Base-by-base conservation (phyloP, 1,284 basidiomycete species). In the Thelephora terrestris region DNA sequence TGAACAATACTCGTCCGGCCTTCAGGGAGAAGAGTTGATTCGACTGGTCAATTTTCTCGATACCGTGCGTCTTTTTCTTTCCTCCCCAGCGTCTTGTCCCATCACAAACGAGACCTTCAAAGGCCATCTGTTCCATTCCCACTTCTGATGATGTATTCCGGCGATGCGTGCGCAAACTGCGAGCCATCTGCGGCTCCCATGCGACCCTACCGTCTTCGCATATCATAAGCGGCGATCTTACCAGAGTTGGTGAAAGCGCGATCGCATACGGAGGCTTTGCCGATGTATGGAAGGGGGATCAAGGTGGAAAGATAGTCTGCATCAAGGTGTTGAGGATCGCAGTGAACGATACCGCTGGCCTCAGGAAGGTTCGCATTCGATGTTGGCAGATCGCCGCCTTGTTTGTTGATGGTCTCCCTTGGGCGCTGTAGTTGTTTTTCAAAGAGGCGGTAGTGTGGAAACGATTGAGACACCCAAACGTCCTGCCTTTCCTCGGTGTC, bases 381-480 rank as follows among this genome's bases (percentile, higher is more conserved):
- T n/a, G 39, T 32, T 14, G 4, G 29, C 7, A 32, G 3, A 6
- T 42, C 20, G 5, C n/a, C n/a, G n/a, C 21, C n/a, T 12, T 42
- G 21, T 21, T 20, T 10, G 2, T 10, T 23, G 39, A 42, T 17
- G 20, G 14, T 23, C 20, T 14, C 39, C 21, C 25, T 14, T 25
- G 25, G 20, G 25, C 20, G 25, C 25, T 21, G 20, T 40, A 50
- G 49, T 27, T n/a, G 17, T 43, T 48, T 21, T 43, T 10, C 34
- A 35, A 39, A n/a, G 49, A 50, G 37, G 49, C 47, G 29, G 36
- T 48, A 9, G 23, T 44, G 3, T 50, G 49, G 49, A 48, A 37
- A 21, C 23, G 43, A 10, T 2, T 50, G 7, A 18, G 25, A 12
- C 49, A 50, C 21, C 46, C 46, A 6, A 32, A 50, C 37, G 32